Evolutionary conservation across 768 basidiomycete genomes (phyloP).

Genomic region (Neoboletus brunneissimus): DNA sequence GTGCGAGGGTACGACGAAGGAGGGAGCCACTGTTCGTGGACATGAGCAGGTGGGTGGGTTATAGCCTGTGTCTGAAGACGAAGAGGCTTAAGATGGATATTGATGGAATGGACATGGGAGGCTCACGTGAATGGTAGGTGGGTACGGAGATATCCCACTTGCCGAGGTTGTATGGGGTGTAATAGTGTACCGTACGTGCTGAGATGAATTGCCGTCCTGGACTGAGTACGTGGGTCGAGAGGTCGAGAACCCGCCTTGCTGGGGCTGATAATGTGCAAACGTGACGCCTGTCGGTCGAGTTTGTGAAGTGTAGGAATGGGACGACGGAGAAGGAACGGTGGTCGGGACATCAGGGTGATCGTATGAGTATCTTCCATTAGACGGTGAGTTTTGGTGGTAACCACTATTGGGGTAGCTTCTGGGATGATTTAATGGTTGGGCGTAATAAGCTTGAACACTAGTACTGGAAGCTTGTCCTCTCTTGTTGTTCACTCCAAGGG

Average conservation of each 20-base stretch:
- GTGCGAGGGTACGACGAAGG: conserved; percentile 27
- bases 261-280: conserved; percentile 38
- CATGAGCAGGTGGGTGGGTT: conserved; percentile 13
- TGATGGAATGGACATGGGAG: neutral
- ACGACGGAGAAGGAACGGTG: conserved; percentile 11
- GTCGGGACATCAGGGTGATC: conserved; percentile 21
- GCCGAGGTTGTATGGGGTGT: conserved; percentile 14
- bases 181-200: conserved; percentile 16
- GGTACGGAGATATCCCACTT: conserved; percentile 22
- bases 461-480: conserved; percentile 11
- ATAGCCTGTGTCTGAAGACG: conserved; percentile 10
- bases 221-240: conserved; percentile 30
- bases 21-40: conserved; percentile 25
- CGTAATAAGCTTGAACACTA: conserved; percentile 13
- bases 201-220: conserved; percentile 19
- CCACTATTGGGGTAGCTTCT: conserved; percentile 15
- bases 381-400: conserved; percentile 15
- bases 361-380: conserved; percentile 23
- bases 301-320: conserved; percentile 20
- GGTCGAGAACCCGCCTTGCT: conserved; percentile 36
- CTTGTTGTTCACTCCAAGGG: conserved; percentile 7
- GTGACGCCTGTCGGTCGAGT: conserved; percentile 29
- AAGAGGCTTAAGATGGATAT: neutral
- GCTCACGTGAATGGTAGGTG: conserved; percentile 27
- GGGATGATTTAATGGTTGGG: conserved; percentile 12